phyloP scores from a whole-genome alignment of 1,284 basidiomycete genomes.

The Anthracocystis setariae region DNA sequence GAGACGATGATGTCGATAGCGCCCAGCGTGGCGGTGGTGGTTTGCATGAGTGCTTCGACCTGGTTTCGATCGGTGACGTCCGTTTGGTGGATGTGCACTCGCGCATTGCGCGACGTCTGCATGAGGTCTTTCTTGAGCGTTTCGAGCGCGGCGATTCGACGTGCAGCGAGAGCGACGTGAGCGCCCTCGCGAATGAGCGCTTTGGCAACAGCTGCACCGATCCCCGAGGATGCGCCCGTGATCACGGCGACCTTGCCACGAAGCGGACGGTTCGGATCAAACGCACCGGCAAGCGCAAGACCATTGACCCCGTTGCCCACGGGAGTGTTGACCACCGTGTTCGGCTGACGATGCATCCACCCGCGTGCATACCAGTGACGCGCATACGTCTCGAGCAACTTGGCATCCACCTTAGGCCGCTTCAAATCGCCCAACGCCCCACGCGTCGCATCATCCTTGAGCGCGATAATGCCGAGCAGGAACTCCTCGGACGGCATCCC shows the following conservation, averaged over 20 bases:
- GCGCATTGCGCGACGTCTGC: constrained; percentile 11
- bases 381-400: constrained; percentile 60
- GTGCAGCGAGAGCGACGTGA: constrained; percentile 51
- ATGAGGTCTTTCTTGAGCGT: constrained; percentile 22
- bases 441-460: constrained; percentile 63
- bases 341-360: constrained; percentile 55
- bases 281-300: constrained; percentile 20
- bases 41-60: constrained; percentile 54
- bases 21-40: constrained; percentile 49
- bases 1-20: constrained; percentile 60
- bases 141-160: constrained; percentile 44
- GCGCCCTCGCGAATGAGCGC: constrained; percentile 49
- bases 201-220: constrained; percentile 67
- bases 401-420: constrained; percentile 59
- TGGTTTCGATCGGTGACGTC: constrained; percentile 60
- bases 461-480: constrained; percentile 54
- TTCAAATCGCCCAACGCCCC: constrained; percentile 36
- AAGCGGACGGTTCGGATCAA: constrained; percentile 45
- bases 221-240: constrained; percentile 69
- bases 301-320: constrained; percentile 16
- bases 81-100: constrained; percentile 52
- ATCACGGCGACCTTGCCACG: constrained; percentile 67
- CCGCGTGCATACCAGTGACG: constrained; percentile 65
- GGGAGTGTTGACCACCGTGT: constrained; percentile 33
- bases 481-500: constrained; percentile 63